Evolutionary conservation across 306 rosid genomes (phyloP), one percentile per base, ranked within the genome.

Genomic region (Prosopis cineraria): DNA sequence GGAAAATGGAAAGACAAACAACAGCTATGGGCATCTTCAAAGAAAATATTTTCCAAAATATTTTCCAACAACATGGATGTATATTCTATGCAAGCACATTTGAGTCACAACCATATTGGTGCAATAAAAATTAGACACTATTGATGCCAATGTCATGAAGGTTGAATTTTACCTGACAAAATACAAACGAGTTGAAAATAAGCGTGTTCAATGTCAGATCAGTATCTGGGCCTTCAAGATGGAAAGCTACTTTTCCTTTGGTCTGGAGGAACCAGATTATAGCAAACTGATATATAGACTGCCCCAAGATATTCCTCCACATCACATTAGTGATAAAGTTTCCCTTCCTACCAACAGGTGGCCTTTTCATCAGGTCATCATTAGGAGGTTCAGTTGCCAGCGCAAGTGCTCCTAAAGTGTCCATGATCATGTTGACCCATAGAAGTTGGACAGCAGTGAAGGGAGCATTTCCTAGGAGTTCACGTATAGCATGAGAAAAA

Each of bases 381-480:
- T 59, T 91, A 16, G 99, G 99, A 69, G 98, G 99, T 80, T 95
- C 97, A 0, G 99, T 95, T 78, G 99, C 99, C 47, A 95, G 81
- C 55, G 98, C 99, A 86, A 95, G 98, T 37, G 99, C 99, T 83
- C 99, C 99, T 60, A 95, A 87, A 80, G 99, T 95, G 82, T 95
- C 99, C 99, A 93, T 95, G 82, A 95, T 95, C 98, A 95, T 95
- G 87, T 95, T 95, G 80, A 95, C 98, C 98, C 98, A 95, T 41
- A 95, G 91, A 78, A 95, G 98, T 85, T 95, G 98, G 82, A 92
- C 98, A 34, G 98, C 98, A n/a, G 98, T 87, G 68, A 95, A 98
- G 52, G 98, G 98, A 82, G 98, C 88, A 70, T 81, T 92, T 79
- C 98, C 98, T 95, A 79, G 68, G 52, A 77, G 63, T 78, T 71